Evolutionary conservation across 768 basidiomycete genomes (phyloP).

Genomic region (Suillus occidentalis): DNA sequence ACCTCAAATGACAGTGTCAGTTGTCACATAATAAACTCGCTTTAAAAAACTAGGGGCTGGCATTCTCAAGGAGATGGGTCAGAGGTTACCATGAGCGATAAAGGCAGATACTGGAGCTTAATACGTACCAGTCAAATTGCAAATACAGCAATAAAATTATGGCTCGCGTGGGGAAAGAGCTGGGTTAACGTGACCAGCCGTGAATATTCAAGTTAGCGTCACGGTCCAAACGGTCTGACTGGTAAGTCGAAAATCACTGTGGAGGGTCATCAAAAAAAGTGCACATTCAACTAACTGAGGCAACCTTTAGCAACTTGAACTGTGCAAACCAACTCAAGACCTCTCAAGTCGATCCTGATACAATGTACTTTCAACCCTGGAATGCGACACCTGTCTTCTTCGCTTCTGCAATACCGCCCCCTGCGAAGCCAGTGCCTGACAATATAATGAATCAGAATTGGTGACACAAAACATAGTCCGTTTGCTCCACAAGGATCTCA

Average conservation of each 20-base stretch:
- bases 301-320: not conserved
- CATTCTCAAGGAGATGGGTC: not conserved
- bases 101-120: slow-evolving; percentile 36
- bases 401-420: slow-evolving; percentile 92
- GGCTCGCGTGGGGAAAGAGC: not conserved
- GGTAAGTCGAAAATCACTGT: not conserved
- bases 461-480: not conserved
- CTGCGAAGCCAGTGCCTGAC: slow-evolving; percentile 88
- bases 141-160: not conserved
- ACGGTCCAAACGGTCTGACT: not conserved
- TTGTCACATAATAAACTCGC: too few species aligned
- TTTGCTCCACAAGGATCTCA: not conserved
- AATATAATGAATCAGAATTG: slow-evolving; percentile 8
- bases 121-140: slow-evolving; percentile 24
- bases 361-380: slow-evolving; percentile 56
- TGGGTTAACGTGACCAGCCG: not conserved
- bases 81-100: slow-evolving; percentile 23
- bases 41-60: not conserved
- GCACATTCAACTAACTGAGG: slow-evolving; percentile 3
- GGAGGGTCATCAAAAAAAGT: not conserved
- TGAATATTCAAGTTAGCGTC: not conserved
- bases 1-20: too few species aligned
- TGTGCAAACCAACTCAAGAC: not conserved
- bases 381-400: slow-evolving; percentile 79
- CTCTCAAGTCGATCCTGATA: not conserved